These are phyloP conservation scores for Kodamaea leandrae DNA, from an alignment of 805 yeast genomes.

Conservation along the genomic window DNA sequence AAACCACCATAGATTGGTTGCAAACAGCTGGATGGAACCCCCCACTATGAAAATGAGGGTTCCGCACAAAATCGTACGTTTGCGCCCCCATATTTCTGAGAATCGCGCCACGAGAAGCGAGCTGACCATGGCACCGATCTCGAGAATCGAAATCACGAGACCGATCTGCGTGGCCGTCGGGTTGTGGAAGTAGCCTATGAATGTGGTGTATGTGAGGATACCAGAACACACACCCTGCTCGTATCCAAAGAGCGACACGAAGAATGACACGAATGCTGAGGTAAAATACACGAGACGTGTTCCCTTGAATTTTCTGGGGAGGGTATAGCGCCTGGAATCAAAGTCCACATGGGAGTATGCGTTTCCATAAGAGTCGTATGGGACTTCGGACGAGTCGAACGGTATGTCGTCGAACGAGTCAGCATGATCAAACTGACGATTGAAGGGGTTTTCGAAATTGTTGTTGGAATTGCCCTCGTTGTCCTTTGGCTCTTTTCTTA, in stretches of 20 bases:
- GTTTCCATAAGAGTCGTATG: slow-evolving; percentile 33
- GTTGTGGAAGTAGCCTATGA: slow-evolving; percentile 63
- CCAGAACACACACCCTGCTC: slow-evolving; percentile 87
- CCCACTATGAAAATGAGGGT: slow-evolving; percentile 76
- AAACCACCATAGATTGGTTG: slow-evolving; percentile 53
- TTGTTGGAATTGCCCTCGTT: slow-evolving; percentile 54
- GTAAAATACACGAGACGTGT: slow-evolving; percentile 41
- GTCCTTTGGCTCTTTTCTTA: not conserved
- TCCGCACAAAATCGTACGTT: slow-evolving; percentile 76
- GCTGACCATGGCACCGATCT: slow-evolving; percentile 80
- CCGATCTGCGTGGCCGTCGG: slow-evolving; percentile 79
- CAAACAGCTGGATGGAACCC: slow-evolving; percentile 67
- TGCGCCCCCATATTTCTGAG: slow-evolving; percentile 77
- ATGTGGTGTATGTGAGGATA: slow-evolving; percentile 69
- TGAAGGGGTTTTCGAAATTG: slow-evolving; percentile 73
- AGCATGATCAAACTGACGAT: slow-evolving; percentile 58
- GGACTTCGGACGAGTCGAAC: not conserved
- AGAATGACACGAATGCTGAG: slow-evolving; percentile 43
- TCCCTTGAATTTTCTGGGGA: slow-evolving; percentile 35
- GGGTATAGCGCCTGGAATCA: slow-evolving; percentile 32
- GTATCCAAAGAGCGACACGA: slow-evolving; percentile 40
- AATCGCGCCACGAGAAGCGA: slow-evolving; percentile 75
- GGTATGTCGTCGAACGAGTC: slow-evolving; percentile 44
- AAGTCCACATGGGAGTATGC: slow-evolving; percentile 37
- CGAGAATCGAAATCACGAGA: slow-evolving; percentile 82